Evolutionary conservation across 2,329 filamentous ascomycete species (phyloP).

Genomic region (Falciphora oryzae): DNA sequence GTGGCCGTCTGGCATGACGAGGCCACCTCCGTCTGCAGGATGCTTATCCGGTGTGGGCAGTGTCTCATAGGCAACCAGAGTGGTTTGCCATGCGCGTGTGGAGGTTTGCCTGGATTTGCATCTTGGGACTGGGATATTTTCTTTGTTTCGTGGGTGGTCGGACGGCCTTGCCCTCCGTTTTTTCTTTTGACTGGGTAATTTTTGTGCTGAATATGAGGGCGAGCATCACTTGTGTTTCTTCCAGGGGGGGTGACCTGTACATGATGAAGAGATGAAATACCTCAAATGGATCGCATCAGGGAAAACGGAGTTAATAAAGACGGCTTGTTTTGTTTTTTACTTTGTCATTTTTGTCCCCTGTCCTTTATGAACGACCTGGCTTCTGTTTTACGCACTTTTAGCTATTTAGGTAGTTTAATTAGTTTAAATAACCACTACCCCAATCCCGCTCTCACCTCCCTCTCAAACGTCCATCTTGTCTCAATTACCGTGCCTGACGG

Average conservation of each 20-base stretch:
- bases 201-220: background rate
- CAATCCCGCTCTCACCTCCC: background rate
- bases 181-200: background rate
- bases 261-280: conserved; percentile 1
- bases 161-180: background rate
- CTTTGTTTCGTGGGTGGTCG: background rate
- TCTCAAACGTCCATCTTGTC: background rate
- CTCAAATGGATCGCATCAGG: background rate
- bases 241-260: background rate
- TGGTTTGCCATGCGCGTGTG: background rate
- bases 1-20: background rate
- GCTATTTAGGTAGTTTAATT: background rate
- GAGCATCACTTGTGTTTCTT: background rate
- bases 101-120: background rate
- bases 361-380: background rate
- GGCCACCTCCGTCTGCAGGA: background rate
- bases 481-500: background rate
- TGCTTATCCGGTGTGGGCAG: background rate
- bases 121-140: background rate
- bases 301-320: conserved; percentile 1
- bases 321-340: background rate
- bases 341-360: background rate
- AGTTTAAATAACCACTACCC: background rate
- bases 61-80: background rate
- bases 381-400: background rate